Evolutionary conservation across 129 eudicot genomes (phyloP).

Genomic region (Flaveria brownii): DNA sequence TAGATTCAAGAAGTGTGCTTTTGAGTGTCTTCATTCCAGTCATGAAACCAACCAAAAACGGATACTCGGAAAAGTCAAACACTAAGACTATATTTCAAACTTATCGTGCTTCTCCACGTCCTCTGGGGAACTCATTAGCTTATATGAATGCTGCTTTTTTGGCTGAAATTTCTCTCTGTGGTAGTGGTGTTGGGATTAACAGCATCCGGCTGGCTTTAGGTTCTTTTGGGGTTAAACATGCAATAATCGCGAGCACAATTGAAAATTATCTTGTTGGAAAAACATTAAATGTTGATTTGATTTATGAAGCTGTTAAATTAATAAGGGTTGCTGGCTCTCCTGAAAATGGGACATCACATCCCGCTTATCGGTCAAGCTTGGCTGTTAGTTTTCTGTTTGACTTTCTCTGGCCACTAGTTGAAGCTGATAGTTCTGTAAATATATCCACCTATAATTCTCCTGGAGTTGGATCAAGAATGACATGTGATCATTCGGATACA

Average conservation of each 20-base stretch:
- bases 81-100: conserved; percentile 61
- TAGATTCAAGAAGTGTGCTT: conserved; percentile 65
- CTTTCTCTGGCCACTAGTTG: conserved; percentile 53
- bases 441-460: conserved; percentile 15
- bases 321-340: conserved; percentile 47
- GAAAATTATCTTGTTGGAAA: conserved; percentile 67
- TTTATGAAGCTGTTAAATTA: conserved; percentile 57
- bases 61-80: conserved; percentile 31
- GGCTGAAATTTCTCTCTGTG: conserved; percentile 48
- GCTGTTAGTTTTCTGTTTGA: conserved; percentile 79
- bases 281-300: conserved; percentile 39
- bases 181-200: conserved; percentile 47
- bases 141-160: conserved; percentile 83
- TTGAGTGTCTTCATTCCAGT: conserved; percentile 63
- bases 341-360: conserved; percentile 60
- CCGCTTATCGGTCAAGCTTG: conserved; percentile 70
- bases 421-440: conserved; percentile 9
- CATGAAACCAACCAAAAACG: conserved; percentile 34
- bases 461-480: conserved; percentile 18
- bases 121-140: conserved; percentile 85
- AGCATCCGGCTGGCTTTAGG: conserved; percentile 69
- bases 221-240: conserved; percentile 71
- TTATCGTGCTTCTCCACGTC: conserved; percentile 90
- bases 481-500: conserved; percentile 19
- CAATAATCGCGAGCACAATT: conserved; percentile 56